Evolutionary conservation across 768 basidiomycete genomes (phyloP), one percentile per base, ranked within the genome.

Genomic region (Tephrocybe sp.): DNA sequence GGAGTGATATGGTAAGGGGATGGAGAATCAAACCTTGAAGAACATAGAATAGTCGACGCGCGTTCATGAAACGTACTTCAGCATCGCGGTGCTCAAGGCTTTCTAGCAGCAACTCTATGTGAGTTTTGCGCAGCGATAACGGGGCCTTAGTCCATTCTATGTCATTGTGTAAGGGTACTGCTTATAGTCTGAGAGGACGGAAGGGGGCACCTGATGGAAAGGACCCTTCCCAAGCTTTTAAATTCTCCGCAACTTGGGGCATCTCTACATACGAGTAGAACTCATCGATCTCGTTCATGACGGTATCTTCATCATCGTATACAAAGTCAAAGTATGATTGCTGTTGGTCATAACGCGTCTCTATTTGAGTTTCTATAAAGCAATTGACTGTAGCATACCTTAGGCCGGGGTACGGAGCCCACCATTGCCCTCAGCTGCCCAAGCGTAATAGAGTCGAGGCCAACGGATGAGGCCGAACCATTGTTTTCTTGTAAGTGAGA

Each of bases 201-300:
- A 40, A 9, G 40, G 29, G 67, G 81, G 59, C 61, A 88, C 92
- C 88, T 67, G 82, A 82, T 24, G 76, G 69, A 63, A 88, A 94
- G 36, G 87, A 91, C 31, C 85, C 85, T 60, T 88, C 81, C 88
- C 92, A 97, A 38, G 90, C 87, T 61, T 84, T 86, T 55, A 91
- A 72, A 64, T 92, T 91, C 73, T 91, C 89, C 2, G 82, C 83
- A 18, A 93, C 86, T 64, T 94, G 90, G 0, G 88, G 82, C 81
- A 93, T 91, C 73, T 97, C 95, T 53, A 92, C 84, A 68, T 97
- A 99, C 18, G 92, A 91, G 68, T 95, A 98, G 70, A 98, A 97
- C 68, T 99, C 97, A 50, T 97, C 91, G 31, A 99, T 85, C 65
- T 99, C 97, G 60, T 89, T 88, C 79, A 95, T 86, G 16, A 97